Conservation (phyloP, 2,329 filamentous ascomycete genomes). For the Paraphoma sp. region DNA sequence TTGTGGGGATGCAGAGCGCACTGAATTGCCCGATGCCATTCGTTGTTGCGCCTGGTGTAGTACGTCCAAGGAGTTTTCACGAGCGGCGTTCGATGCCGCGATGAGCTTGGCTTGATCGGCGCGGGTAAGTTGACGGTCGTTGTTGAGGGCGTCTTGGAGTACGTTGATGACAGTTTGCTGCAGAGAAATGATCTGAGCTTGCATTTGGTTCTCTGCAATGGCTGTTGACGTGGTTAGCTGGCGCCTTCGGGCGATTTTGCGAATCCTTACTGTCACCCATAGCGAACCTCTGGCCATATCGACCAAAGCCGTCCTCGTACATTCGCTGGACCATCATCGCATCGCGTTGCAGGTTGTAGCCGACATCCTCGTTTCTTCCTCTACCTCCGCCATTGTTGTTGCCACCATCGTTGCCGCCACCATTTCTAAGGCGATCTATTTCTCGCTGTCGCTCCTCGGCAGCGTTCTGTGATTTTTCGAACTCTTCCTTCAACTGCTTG, state of each 20-base stretch:
- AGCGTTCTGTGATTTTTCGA: constrained; percentile 39
- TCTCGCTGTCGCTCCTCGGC: constrained; percentile 32
- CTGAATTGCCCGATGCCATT: constrained; percentile 21
- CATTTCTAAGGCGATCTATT: constrained; percentile 26
- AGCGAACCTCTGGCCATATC: constrained; percentile 47
- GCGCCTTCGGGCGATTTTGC: no score
- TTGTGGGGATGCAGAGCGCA: constrained; percentile 23
- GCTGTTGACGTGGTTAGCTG: constrained; percentile 28
- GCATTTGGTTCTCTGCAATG: constrained; percentile 51
- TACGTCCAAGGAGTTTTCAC: constrained; percentile 50
- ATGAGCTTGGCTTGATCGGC: constrained; percentile 50
- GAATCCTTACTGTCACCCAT: constrained; percentile 47
- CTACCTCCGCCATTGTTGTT: constrained; percentile 6
- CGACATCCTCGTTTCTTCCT: constrained; percentile 35
- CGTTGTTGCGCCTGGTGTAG: constrained; percentile 45
- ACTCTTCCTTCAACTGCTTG: constrained; percentile 37
- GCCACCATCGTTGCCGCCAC: constrained; percentile 7
- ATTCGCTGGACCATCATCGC: constrained; percentile 46
- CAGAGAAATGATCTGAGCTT: constrained; percentile 51
- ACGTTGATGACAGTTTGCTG: constrained; percentile 54
- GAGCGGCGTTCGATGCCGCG: constrained; percentile 49
- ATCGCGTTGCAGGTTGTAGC: constrained; percentile 37
- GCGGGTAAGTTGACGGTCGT: constrained; percentile 47
- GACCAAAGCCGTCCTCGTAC: constrained; percentile 46
- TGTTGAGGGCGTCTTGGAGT: constrained; percentile 52